A percentile compares a stretch with the other conserved stretches of the same genome.
These are phyloP conservation scores for Clarireedia homoeocarpa DNA, from an alignment of 2,329 filamentous ascomycete genomes.

Conservation along the genomic window DNA sequence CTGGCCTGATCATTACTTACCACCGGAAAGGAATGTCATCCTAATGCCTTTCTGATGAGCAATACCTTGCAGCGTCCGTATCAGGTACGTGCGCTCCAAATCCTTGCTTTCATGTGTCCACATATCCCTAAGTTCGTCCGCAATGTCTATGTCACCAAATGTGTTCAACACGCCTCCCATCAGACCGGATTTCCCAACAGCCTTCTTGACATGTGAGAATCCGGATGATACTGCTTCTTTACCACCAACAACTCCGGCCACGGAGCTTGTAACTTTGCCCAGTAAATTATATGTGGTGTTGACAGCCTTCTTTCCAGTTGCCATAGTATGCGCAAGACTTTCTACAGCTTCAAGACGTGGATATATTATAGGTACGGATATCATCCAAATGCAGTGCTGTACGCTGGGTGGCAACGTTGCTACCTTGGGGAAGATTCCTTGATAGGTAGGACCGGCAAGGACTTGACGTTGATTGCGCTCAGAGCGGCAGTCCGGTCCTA, in stretches of 20 bases:
- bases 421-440: slow-evolving; percentile 93
- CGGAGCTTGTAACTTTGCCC: slow-evolving; percentile 88
- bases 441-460: slow-evolving; percentile 92
- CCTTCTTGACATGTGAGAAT: slow-evolving; percentile 92
- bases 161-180: slow-evolving; percentile 96
- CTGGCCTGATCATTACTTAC: slow-evolving; percentile 35
- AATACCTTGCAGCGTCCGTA: slow-evolving; percentile 91
- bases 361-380: slow-evolving; percentile 85
- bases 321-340: slow-evolving; percentile 81
- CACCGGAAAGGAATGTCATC: slow-evolving; percentile 94
- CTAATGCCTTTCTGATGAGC: slow-evolving; percentile 89
- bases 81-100: slow-evolving; percentile 90
- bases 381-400: slow-evolving; percentile 95
- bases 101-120: slow-evolving; percentile 99
- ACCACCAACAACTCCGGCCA: slow-evolving; percentile 90
- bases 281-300: slow-evolving; percentile 95
- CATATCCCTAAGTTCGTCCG: slow-evolving; percentile 90
- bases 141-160: slow-evolving; percentile 90
- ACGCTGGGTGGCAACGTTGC: slow-evolving; percentile 84
- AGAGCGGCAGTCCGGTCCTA: slow-evolving; percentile 85
- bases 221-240: slow-evolving; percentile 89
- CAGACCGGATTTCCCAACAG: slow-evolving; percentile 86
- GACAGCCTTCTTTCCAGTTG: slow-evolving; percentile 92
- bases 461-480: slow-evolving; percentile 87
- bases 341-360: slow-evolving; percentile 88